phyloP scores from a whole-genome alignment of 257 asterid genomes.

The Nicotiana otophora region DNA sequence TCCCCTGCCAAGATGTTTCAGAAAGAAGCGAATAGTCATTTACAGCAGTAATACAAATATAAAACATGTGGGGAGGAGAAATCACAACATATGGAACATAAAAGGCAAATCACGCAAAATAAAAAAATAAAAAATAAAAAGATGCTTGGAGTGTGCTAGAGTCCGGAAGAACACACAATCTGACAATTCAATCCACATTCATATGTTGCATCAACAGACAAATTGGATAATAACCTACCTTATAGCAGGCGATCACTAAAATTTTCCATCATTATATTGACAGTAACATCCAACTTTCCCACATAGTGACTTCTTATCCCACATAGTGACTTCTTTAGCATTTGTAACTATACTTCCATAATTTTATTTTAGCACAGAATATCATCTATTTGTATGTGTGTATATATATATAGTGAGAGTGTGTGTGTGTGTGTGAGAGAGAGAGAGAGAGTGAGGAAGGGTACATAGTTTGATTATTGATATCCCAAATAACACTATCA shows the following conservation, averaged over 20 bases:
- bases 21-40: constrained; percentile 11
- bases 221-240: background rate
- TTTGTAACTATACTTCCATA: background rate
- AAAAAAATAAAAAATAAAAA: background rate
- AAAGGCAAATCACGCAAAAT: background rate
- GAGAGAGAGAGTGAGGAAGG: background rate
- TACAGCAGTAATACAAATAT: background rate
- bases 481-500: background rate
- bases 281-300: background rate
- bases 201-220: background rate
- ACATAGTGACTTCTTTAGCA: background rate
- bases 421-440: too few species aligned
- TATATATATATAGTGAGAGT: background rate
- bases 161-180: constrained; percentile 2
- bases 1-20: constrained; percentile 51
- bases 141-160: background rate
- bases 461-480: background rate
- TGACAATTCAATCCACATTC: background rate
- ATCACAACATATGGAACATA: constrained; percentile 7
- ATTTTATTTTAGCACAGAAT: background rate
- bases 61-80: background rate
- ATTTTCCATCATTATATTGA: background rate
- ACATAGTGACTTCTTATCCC: background rate
- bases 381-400: background rate
- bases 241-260: background rate